Percentiles rank a stretch among this genome's conserved stretches.
Conservation (phyloP, 148 eudicot species). For the Amaranthus hypochondriacus region DNA sequence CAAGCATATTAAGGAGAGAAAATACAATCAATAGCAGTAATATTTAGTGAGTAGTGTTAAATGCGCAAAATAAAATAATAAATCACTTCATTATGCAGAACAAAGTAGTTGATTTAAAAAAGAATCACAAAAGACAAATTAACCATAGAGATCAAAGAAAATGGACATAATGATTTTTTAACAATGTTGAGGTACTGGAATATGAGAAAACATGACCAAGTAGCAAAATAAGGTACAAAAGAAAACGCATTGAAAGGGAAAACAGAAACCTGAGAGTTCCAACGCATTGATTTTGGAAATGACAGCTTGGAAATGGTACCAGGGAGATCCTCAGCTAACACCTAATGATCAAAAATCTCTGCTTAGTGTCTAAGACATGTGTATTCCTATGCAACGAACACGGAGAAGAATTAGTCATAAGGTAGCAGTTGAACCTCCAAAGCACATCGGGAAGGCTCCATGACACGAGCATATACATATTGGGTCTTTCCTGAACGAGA, state of each 20-base stretch:
- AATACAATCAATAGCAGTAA: not conserved
- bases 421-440: slow-evolving; percentile 54
- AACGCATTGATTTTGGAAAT: slow-evolving; percentile 97
- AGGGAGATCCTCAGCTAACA: slow-evolving; percentile 85
- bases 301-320: slow-evolving; percentile 63
- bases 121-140: not conserved
- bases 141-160: not conserved
- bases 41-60: not conserved
- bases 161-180: not conserved
- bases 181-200: not conserved
- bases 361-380: slow-evolving; percentile 13
- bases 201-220: not conserved
- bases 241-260: not conserved
- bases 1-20: not conserved
- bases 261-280: slow-evolving; percentile 91
- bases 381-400: not conserved
- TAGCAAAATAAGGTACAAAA: not conserved
- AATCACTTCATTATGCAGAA: not conserved
- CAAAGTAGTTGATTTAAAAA: not conserved
- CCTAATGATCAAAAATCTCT: slow-evolving; percentile 40
- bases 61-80: not conserved
- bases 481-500: slow-evolving; percentile 74
- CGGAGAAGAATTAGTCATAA: not conserved
- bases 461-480: slow-evolving; percentile 71
- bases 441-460: slow-evolving; percentile 79